Base-by-base conservation (phyloP, 495 filamentous ascomycete genomes). In the Penicillium mononematosum region DNA sequence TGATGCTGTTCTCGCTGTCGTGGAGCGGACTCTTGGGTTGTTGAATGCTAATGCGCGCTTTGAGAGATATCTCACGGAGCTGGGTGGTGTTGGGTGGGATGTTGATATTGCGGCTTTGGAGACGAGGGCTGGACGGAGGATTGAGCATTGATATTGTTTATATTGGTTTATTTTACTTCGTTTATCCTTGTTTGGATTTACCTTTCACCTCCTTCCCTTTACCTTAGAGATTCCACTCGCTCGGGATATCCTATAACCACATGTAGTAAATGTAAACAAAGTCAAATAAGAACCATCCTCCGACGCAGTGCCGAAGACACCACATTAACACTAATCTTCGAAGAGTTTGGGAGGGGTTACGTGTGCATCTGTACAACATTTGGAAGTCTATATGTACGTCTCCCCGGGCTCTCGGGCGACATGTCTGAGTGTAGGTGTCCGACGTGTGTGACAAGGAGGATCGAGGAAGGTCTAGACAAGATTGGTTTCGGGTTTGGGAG, bases 61-160 rank as follows among this genome's bases (percentile, higher is more conserved):
- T 63, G 67, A 72, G 34, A 49, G 58, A 24, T 80, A 73, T 65
- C 34, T 75, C 12, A 53, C 53, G 16, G 66, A 59, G n/a, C 56
- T 90, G 47, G 56, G 45, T 52, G 62, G 59, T 43, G 76, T 48
- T 16, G 85, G 87, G 9, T 89, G 87, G 87, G 79, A 87, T 73
- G 45, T 86, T 49, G 74, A 78, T 54, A 70, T 75, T 51, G 72
- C 73, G 45, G 81, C 80, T 14, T 72, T 90, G 56, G 86, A 88
- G 71, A 88, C 86, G 41, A 73, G 64, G 58, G 58, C 69, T 22
- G 74, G 77, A 32, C 59, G 72, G 61, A 68, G 76, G 60, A 53
- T 79, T 61, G 57, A 53, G 47, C 31, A 32, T 53, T 47, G 45
- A 50, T 20, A n/a, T 29, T 29, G 27, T 45, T 47, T 7, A 2